phyloP scores from a whole-genome alignment of 352 stramenopile genomes.

The Phytophthora quininea region DNA sequence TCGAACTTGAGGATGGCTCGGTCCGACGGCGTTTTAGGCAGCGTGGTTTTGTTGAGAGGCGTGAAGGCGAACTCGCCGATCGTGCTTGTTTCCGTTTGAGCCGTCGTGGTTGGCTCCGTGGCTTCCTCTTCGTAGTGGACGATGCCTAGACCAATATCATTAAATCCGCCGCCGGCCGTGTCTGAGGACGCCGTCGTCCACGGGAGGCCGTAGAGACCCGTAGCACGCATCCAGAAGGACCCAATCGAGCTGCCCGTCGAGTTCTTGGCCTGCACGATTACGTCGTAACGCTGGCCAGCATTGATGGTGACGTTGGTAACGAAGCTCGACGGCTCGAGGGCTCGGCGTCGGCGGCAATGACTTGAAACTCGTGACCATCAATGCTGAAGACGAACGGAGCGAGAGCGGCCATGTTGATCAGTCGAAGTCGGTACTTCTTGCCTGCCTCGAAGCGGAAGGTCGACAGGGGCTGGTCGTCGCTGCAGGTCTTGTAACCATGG shows the following conservation, averaged over 20 bases:
- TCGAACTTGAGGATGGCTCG: conserved; percentile 29
- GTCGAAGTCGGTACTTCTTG: conserved; percentile 27
- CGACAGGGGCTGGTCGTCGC: conserved; percentile 14
- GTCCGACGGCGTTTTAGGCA: conserved; percentile 21
- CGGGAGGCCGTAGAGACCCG: conserved; percentile 19
- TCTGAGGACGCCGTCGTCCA: conserved; percentile 17
- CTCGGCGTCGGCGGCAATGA: conserved; percentile 32
- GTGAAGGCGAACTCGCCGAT: conserved; percentile 36
- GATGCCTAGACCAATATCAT: conserved; percentile 28
- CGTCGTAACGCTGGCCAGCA: conserved; percentile 33
- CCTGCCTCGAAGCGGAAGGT: conserved; percentile 24
- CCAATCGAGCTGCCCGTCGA: background rate
- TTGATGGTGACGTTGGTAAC: conserved; percentile 31
- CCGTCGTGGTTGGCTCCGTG: conserved; percentile 21
- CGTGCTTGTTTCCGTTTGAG: conserved; percentile 8
- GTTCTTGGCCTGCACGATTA: conserved; percentile 29
- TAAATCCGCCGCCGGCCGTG: conserved; percentile 18
- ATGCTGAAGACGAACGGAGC: conserved; percentile 39
- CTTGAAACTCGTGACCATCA: conserved; percentile 31
- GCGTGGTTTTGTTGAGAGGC: conserved; percentile 10
- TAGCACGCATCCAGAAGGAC: conserved; percentile 33
- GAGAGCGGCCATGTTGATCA: conserved; percentile 30
- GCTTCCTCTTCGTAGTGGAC: conserved; percentile 17
- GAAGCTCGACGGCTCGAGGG: conserved; percentile 20
- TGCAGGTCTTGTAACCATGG: conserved; percentile 12